A percentile compares a stretch with the other conserved stretches of the same genome.
Conservation (phyloP, 257 asterid genomes). For the Linaria vulgaris region DNA sequence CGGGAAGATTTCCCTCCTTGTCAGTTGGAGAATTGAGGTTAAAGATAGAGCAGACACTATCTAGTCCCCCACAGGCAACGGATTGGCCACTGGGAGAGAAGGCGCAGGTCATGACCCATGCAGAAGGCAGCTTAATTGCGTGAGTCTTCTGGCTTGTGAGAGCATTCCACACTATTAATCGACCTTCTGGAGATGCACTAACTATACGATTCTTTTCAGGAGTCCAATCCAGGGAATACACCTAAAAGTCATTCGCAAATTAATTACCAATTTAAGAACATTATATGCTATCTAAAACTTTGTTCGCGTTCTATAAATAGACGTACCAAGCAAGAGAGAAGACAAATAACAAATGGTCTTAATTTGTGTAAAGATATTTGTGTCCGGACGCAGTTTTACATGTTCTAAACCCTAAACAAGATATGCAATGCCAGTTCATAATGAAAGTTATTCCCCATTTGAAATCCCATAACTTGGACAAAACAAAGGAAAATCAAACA, state of each 20-base stretch:
- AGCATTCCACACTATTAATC: constrained; percentile 97
- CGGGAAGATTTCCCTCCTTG: constrained; percentile 80
- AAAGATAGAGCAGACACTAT: constrained; percentile 91
- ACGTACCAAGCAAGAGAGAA: too few species aligned
- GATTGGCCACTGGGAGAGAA: constrained; percentile 92
- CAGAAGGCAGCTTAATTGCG: constrained; percentile 90
- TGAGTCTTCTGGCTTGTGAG: constrained; percentile 98
- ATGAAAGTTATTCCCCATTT: too few species aligned
- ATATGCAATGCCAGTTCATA: too few species aligned
- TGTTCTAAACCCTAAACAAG: too few species aligned
- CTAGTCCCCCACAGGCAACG: constrained; percentile 97
- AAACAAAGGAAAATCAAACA: background rate
- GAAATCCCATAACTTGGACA: too few species aligned
- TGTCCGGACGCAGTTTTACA: too few species aligned
- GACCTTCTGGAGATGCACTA: constrained; percentile 98
- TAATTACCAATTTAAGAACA: constrained; percentile 1
- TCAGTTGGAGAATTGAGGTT: constrained; percentile 85
- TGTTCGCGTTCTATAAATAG: too few species aligned
- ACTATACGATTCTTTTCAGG: constrained; percentile 93
- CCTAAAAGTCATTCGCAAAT: constrained; percentile 43
- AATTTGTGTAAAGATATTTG: background rate
- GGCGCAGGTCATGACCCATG: constrained; percentile 99
- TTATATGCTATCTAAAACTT: too few species aligned
- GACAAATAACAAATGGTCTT: background rate
- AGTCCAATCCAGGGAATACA: constrained; percentile 96